phyloP scores from a whole-genome alignment of 2,329 filamentous ascomycete genomes.

The Colletotrichum graminicola region DNA sequence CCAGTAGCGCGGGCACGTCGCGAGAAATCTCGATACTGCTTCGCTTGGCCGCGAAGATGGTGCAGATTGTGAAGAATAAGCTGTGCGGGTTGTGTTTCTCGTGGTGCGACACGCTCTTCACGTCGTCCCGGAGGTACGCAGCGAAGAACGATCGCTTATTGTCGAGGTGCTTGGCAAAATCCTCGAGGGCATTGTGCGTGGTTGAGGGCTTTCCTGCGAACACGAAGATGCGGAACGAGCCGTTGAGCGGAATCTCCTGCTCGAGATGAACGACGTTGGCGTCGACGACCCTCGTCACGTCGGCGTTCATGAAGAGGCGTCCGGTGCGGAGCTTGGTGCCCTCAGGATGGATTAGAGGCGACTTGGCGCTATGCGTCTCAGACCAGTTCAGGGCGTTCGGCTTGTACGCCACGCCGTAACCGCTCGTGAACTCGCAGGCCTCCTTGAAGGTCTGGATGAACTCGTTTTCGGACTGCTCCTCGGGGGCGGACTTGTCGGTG shows the following conservation, averaged over 20 bases:
- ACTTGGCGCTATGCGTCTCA: slow-evolving; percentile 76
- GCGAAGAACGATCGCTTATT: slow-evolving; percentile 79
- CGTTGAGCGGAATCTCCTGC: slow-evolving; percentile 90
- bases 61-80: slow-evolving; percentile 82
- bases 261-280: slow-evolving; percentile 92
- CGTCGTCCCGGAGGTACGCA: slow-evolving; percentile 72
- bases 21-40: slow-evolving; percentile 78
- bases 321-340: slow-evolving; percentile 78
- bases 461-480: slow-evolving; percentile 72
- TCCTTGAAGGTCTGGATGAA: slow-evolving; percentile 94
- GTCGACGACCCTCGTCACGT: slow-evolving; percentile 88
- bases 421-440: slow-evolving; percentile 90
- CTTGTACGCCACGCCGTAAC: slow-evolving; percentile 89
- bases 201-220: slow-evolving; percentile 79
- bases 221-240: slow-evolving; percentile 86
- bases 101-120: slow-evolving; percentile 75
- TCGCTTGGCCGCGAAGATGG: slow-evolving; percentile 78
- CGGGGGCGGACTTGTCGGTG: slow-evolving; percentile 51
- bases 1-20: slow-evolving; percentile 77
- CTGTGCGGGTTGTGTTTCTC: slow-evolving; percentile 89
- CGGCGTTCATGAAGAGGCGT: slow-evolving; percentile 79
- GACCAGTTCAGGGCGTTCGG: slow-evolving; percentile 90
- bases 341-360: slow-evolving; percentile 75
- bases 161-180: slow-evolving; percentile 75
- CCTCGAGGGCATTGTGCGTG: slow-evolving; percentile 73